Evolutionary conservation across 2,329 filamentous ascomycete genomes (phyloP).

Genomic region (Aspergillus piperis): DNA sequence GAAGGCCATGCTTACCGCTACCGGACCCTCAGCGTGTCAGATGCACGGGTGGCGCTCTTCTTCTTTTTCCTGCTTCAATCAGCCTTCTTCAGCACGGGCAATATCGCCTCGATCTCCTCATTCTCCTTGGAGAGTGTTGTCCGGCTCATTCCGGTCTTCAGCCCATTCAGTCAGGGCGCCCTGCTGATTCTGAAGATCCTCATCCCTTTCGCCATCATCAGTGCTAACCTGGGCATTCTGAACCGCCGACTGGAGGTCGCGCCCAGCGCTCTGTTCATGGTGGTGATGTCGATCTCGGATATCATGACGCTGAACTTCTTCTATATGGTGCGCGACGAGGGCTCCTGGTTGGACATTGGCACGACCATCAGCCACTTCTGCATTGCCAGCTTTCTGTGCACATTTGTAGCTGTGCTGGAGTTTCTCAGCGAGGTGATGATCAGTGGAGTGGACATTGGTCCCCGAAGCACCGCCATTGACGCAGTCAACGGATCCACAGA

Average conservation of each 20-base stretch:
- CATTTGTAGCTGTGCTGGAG: conserved; percentile 88
- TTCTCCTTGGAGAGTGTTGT: conserved; percentile 91
- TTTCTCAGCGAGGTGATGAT: conserved; percentile 82
- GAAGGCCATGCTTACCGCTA: conserved; percentile 43
- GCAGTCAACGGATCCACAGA: conserved; percentile 20
- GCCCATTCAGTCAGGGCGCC: conserved; percentile 87
- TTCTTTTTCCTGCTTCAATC: conserved; percentile 94
- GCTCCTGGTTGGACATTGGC: conserved; percentile 95
- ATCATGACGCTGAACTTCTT: conserved; percentile 95
- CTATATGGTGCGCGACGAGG: conserved; percentile 95
- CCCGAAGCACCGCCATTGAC: conserved; percentile 17
- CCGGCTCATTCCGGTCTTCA: conserved; percentile 86
- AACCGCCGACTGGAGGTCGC: conserved; percentile 82
- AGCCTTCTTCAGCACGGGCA: conserved; percentile 95
- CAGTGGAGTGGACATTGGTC: conserved; percentile 67
- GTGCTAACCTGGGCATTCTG: conserved; percentile 88
- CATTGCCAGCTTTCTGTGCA: conserved; percentile 84
- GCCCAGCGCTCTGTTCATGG: conserved; percentile 87
- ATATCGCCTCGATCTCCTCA: conserved; percentile 88
- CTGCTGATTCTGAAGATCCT: conserved; percentile 86
- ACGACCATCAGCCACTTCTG: conserved; percentile 95
- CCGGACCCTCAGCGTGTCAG: conserved; percentile 75
- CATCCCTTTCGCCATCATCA: conserved; percentile 89
- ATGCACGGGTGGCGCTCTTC: conserved; percentile 86
- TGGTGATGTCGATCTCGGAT: conserved; percentile 88